Base-by-base conservation (phyloP, 1,284 basidiomycete genomes). In the Trichosporon sp. region DNA sequence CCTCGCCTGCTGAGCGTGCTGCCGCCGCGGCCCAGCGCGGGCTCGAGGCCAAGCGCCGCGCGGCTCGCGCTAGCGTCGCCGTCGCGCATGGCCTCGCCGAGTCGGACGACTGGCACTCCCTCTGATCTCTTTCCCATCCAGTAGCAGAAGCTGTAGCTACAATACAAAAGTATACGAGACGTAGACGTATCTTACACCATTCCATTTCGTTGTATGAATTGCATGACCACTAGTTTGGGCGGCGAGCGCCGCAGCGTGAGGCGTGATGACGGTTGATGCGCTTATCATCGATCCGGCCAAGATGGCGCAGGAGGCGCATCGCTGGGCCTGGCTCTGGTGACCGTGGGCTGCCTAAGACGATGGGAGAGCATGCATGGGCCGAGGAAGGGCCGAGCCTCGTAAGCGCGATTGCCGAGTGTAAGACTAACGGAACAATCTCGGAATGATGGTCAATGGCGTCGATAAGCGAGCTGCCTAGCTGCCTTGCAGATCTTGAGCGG, bases 61-160 rank as follows among this genome's bases (percentile, higher is more conserved):
- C 51, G 19, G 51, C 51, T 6, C 14, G 14, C 16, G 51, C 19
- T 10, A 26, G 10, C 51, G n/a, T 54, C 4, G 51, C 19, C 51
- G 51, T n/a, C 4, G 21, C 51, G 51, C 51, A 54, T 19, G 51
- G 51, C 8, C 51, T 54, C 19, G 4, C n/a, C 6, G 51, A 54
- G 51, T 7, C 51, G 2, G 51, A 54, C 51, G 51, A 16, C 4
- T 54, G 51, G 51, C 51, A 54, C 51, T 54, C 51, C 51, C 51
- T 54, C 19, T 54, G 8, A 54, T 21, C 19, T 26, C 26, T 26
- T 19, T n/a, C 12, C 51, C 51, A 26, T 26, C 51, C 51, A 54
- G 51, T 54, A 54, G 51, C 19, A 54, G 43, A 46, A 54, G n/a
- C 51, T 54, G 51, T 54, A 54, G 51, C 51, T 54, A 54, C 51